Base-by-base conservation (phyloP, 805 yeast species). In the Grigorovia jiainica region DNA sequence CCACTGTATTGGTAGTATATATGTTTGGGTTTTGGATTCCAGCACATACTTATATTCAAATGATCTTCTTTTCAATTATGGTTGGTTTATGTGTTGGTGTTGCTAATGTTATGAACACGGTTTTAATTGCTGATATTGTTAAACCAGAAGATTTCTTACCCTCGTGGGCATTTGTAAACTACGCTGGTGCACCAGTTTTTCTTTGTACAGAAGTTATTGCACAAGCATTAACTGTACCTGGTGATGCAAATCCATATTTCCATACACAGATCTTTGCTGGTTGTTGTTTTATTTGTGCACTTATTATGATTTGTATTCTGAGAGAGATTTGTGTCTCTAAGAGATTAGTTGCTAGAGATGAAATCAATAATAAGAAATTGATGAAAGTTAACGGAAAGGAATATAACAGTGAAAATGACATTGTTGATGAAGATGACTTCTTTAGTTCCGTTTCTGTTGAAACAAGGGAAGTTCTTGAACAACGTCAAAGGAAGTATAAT, bases 251-350 rank as follows among this genome's bases (percentile, higher is more conserved):
- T 17, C 82, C 84, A 2, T 79, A 71, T 48, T 59, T 73, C 31
- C 70, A 78, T 47, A 68, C 81, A 3, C 85, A 79, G 51, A 63
- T 78, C 1, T 78, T 76, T 55, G 71, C 77, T 3, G 85, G 82
- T 2, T 49, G 66, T 13, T 56, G 72, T 36, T 72, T 70, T 47
- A 53, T 71, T 11, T 58, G 58, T 15, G 71, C 72, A 0, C 52
- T 70, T 10, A 6, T 74, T 3, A 43, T 75, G 24, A 57, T 72
- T 43, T 43, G 75, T 3, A 61, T 74, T 0, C 63, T 75, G 17
- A 64, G 87, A 47, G 79, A 76, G 46, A 65, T 68, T 64, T 64
- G 72, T 42, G 72, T 79, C 2, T 49, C 66, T 34, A 57, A 71
- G 38, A 64, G 65, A 53, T 46, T 77, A 13, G 41, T 41, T 3